phyloP scores from a whole-genome alignment of 176 grass and related monocot species.

The maize (Zea mays) region Zm-B73-REFERENCE-NAM-5.0 NC_050096.1:42336001-42336500 shows the following conservation, averaged over 20 bases:
- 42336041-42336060: slow-evolving; percentile 32
- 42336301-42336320: slow-evolving; percentile 82
- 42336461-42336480: too few species aligned
- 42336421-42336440: not conserved
- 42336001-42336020: slow-evolving; percentile 79
- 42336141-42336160: slow-evolving; percentile 98
- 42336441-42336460: not conserved
- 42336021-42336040: slow-evolving; percentile 3
- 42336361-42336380: slow-evolving; percentile 94
- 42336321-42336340: slow-evolving; percentile 81
- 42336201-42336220: slow-evolving; percentile 59
- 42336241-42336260: slow-evolving; percentile 8
- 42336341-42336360: slow-evolving; percentile 81
- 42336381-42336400: slow-evolving; percentile 24
- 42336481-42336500: not conserved
- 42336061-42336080: slow-evolving; percentile 19
- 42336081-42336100: slow-evolving; percentile 50
- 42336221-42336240: slow-evolving; percentile 1
- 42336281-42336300: slow-evolving; percentile 24
- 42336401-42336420: not conserved
- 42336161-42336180: slow-evolving; percentile 93
- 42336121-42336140: slow-evolving; percentile 94
- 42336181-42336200: slow-evolving; percentile 87
- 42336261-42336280: not conserved
- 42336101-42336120: slow-evolving; percentile 97